These are phyloP conservation scores for Colletotrichum incanum DNA, from an alignment of 2,329 filamentous ascomycete genomes.

Conservation along the genomic window DNA sequence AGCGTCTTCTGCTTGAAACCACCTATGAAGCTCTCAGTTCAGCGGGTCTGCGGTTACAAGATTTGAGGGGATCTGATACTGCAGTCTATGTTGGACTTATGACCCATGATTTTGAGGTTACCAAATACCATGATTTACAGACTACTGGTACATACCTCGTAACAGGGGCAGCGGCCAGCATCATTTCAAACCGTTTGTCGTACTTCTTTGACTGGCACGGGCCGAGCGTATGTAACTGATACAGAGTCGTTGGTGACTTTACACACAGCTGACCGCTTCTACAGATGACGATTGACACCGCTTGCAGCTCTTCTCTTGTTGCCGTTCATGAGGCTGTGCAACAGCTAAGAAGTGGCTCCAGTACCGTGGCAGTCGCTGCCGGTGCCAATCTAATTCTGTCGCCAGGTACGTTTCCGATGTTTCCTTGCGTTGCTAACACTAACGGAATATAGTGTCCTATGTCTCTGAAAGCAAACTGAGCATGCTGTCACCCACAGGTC, in stretches of 20 bases:
- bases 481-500: conserved; percentile 56
- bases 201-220: conserved; percentile 59
- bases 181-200: conserved; percentile 57
- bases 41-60: conserved; percentile 33
- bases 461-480: background rate
- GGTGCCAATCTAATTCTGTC: conserved; percentile 46
- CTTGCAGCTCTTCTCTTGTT: conserved; percentile 60
- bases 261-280: background rate
- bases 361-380: conserved; percentile 48
- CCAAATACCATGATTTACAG: conserved; percentile 47
- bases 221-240: conserved; percentile 48
- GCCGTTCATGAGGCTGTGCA: conserved; percentile 58
- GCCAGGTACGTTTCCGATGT: background rate
- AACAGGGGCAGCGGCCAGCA: conserved; percentile 37
- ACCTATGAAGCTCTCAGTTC: conserved; percentile 53
- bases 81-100: conserved; percentile 45
- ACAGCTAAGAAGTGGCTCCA: conserved; percentile 52
- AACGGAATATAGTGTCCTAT: conserved; percentile 46
- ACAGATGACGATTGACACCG: conserved; percentile 61
- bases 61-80: conserved; percentile 14
- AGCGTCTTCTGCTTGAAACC: conserved; percentile 52
- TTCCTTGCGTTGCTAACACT: background rate
- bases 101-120: conserved; percentile 47
- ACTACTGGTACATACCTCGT: conserved; percentile 52
- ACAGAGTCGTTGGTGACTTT: too few relatives aligned